phyloP scores from a whole-genome alignment of 1,139 yeast species.

The Wickerhamomyces sp. region DNA sequence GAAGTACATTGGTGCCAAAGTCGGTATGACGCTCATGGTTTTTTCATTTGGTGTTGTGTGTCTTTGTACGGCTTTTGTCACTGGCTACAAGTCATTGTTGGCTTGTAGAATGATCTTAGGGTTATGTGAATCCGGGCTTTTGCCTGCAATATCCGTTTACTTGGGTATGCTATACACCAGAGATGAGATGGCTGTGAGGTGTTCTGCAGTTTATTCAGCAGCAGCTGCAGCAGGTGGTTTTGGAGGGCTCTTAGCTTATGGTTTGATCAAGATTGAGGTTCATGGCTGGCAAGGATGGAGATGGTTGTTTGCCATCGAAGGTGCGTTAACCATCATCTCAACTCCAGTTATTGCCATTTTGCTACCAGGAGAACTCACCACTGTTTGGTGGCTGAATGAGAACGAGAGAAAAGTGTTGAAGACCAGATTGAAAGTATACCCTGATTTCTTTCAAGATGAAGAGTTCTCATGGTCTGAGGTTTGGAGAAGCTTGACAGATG shows the following conservation, averaged over 20 bases:
- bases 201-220: conserved; percentile 37
- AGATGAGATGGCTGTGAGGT: conserved; percentile 37
- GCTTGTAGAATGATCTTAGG: conserved; percentile 46
- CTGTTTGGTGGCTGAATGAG: conserved; percentile 38
- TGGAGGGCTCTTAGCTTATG: conserved; percentile 43
- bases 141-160: conserved; percentile 39
- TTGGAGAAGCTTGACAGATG: conserved; percentile 33
- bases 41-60: conserved; percentile 48
- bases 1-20: conserved; percentile 28
- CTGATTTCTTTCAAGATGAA: conserved; percentile 31
- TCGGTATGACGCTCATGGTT: conserved; percentile 26
- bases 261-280: conserved; percentile 34
- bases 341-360: conserved; percentile 31
- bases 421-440: conserved; percentile 36
- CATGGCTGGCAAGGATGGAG: conserved; percentile 32
- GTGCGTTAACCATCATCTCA: conserved; percentile 46
- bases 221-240: conserved; percentile 42
- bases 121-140: conserved; percentile 51
- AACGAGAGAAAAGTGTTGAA: conserved; percentile 44
- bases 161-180: conserved; percentile 36
- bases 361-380: conserved; percentile 15
- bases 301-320: conserved; percentile 47
- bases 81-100: conserved; percentile 38
- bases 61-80: conserved; percentile 42
- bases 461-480: conserved; percentile 39